Conservation (phyloP, 176 grass and related monocot genomes). For the Carex littledalei region DNA sequence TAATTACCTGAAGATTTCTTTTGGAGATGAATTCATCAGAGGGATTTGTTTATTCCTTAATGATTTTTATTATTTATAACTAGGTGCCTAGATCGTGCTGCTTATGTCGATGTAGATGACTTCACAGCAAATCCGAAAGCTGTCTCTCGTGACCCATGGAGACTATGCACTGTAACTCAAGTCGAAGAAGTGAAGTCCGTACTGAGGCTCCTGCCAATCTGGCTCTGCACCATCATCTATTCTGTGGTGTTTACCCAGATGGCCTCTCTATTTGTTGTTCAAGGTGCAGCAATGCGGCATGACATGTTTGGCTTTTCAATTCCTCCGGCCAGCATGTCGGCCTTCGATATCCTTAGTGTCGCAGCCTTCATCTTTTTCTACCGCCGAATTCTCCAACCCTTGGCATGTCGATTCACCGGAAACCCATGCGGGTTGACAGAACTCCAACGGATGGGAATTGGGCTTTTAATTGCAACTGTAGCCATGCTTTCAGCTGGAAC, state of each 20-base stretch:
- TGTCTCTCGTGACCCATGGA: slow-evolving; percentile 44
- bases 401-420: slow-evolving; percentile 30
- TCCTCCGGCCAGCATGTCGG: slow-evolving; percentile 87
- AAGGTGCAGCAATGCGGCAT: slow-evolving; percentile 79
- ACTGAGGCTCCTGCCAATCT: slow-evolving; percentile 78
- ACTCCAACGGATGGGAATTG: slow-evolving; percentile 85
- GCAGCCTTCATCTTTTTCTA: slow-evolving; percentile 70
- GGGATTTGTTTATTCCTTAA: background rate
- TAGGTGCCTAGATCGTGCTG: slow-evolving; percentile 76
- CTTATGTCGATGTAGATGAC: slow-evolving; percentile 21
- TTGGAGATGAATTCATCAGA: background rate
- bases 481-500: slow-evolving; percentile 78
- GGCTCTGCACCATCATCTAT: slow-evolving; percentile 98
- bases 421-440: slow-evolving; percentile 38
- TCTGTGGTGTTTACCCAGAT: slow-evolving; percentile 98
- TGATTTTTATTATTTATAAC: background rate
- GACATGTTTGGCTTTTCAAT: slow-evolving; percentile 44
- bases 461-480: slow-evolving; percentile 52
- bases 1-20: background rate
- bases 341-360: slow-evolving; percentile 79
- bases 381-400: slow-evolving; percentile 48
- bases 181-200: slow-evolving; percentile 91
- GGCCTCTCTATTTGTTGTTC: slow-evolving; percentile 92
- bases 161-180: slow-evolving; percentile 76
- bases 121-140: slow-evolving; percentile 15